Evolutionary conservation across 441 rosid species (phyloP).

Genomic region (Corymbia calophylla): DNA sequence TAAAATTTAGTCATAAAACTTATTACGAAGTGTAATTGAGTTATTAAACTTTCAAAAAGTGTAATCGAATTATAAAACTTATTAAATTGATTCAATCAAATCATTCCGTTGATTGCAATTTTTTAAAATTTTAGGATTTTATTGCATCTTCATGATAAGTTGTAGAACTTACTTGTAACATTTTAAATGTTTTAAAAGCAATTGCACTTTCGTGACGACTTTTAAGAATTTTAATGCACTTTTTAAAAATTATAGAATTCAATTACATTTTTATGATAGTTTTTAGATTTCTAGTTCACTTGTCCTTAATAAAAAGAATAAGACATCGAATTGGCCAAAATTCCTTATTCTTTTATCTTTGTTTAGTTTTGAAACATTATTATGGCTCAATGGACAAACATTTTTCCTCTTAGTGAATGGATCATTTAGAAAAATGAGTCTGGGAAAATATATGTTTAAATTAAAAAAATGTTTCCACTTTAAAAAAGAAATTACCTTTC

Average conservation of each 20-base stretch:
- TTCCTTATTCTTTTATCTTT: neutral
- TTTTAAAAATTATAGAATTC: too few species aligned
- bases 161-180: accelerated
- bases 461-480: neutral
- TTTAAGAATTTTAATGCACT: too few species aligned
- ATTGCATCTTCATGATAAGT: accelerated
- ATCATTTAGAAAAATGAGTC: neutral
- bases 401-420: neutral
- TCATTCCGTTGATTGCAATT: accelerated
- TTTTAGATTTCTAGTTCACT: too few species aligned
- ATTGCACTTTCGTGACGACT: too few species aligned
- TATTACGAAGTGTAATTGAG: too few species aligned
- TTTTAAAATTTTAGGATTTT: accelerated
- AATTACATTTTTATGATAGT: too few species aligned
- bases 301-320: neutral
- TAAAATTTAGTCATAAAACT: too few species aligned
- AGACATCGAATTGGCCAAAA: neutral
- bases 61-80: too few species aligned
- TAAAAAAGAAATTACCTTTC: neutral
- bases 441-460: neutral
- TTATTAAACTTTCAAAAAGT: too few species aligned
- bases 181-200: too few species aligned
- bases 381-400: neutral
- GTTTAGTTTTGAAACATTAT: neutral
- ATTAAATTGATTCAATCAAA: too few species aligned